Conservation (phyloP, 164 flowering plant species). For the Hamamelis virginiana region DNA sequence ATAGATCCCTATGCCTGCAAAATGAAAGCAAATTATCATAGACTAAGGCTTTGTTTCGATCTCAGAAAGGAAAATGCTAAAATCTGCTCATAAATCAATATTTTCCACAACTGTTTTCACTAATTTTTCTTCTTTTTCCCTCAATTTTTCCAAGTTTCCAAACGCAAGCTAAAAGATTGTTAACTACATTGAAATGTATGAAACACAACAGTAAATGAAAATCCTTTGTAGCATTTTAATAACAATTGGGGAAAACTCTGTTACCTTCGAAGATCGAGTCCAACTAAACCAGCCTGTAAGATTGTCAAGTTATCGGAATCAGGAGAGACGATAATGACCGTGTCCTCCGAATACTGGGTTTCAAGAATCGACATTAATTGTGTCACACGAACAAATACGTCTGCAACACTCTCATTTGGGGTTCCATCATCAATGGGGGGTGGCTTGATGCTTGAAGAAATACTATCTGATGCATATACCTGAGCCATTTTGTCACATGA, state of each 20-base stretch:
- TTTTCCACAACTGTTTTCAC: too few species aligned
- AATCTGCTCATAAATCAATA: too few species aligned
- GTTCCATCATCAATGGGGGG: constrained; percentile 90
- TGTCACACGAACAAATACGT: constrained; percentile 94
- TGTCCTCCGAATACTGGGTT: constrained; percentile 87
- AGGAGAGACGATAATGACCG: constrained; percentile 81
- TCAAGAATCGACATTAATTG: constrained; percentile 95
- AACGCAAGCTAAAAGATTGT: neutral
- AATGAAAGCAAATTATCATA: neutral
- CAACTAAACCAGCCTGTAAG: constrained; percentile 88
- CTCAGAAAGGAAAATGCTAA: too few species aligned
- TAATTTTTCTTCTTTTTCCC: too few species aligned
- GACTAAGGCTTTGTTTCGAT: too few species aligned
- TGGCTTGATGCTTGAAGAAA: constrained; percentile 73
- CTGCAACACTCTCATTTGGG: constrained; percentile 85
- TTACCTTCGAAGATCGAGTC: constrained; percentile 89
- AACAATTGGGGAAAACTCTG: neutral
- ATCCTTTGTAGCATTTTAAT: neutral
- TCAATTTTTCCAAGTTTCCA: too few species aligned
- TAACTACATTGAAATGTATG: neutral
- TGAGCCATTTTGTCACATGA: constrained; percentile 22
- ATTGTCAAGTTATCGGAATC: constrained; percentile 93
- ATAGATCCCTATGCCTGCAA: constrained; percentile 82
- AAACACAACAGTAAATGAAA: neutral
- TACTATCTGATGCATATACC: constrained; percentile 77